Percentiles rank a stretch among this genome's conserved stretches.
Evolutionary conservation across 345 rosid species (phyloP).

Genomic region (Geranium brycei): DNA sequence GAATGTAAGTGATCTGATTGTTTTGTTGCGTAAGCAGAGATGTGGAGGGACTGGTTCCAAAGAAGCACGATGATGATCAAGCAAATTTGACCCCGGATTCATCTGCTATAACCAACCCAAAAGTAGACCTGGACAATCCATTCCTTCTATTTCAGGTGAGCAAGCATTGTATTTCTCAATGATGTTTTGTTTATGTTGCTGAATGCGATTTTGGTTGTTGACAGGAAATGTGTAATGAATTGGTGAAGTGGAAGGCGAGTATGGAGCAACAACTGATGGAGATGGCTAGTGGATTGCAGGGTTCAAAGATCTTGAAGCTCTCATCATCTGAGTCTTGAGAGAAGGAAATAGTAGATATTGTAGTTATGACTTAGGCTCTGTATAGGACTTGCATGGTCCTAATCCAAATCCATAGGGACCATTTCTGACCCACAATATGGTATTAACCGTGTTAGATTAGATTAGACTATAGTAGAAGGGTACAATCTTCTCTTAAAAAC

Average conservation of each 20-base stretch:
- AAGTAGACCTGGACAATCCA: constrained; percentile 40
- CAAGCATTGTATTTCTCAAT: neutral
- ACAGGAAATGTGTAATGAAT: constrained; percentile 66
- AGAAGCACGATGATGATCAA: constrained; percentile 39
- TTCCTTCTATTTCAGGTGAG: constrained; percentile 46
- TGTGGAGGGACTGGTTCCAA: constrained; percentile 33
- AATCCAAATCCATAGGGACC: constrained; percentile 1
- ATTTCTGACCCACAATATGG: constrained; percentile 13
- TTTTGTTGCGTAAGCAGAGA: constrained; percentile 34
- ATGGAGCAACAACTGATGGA: constrained; percentile 65
- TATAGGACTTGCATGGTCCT: constrained; percentile 21
- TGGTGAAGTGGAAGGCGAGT: constrained; percentile 64
- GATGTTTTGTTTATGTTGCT: too few species aligned
- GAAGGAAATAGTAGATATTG: constrained; percentile 12
- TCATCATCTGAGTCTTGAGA: constrained; percentile 2
- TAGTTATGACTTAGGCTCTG: constrained; percentile 16
- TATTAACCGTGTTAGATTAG: too few species aligned
- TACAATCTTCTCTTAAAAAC: too few species aligned
- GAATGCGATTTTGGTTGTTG: neutral
- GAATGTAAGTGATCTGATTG: neutral
- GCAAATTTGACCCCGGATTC: constrained; percentile 55
- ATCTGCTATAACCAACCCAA: constrained; percentile 38
- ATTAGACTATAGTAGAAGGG: too few species aligned
- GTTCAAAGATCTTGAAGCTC: constrained; percentile 13
- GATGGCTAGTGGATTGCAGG: constrained; percentile 42